Conservation (phyloP, 805 yeast species). For the Kazachstania taianensis region DNA sequence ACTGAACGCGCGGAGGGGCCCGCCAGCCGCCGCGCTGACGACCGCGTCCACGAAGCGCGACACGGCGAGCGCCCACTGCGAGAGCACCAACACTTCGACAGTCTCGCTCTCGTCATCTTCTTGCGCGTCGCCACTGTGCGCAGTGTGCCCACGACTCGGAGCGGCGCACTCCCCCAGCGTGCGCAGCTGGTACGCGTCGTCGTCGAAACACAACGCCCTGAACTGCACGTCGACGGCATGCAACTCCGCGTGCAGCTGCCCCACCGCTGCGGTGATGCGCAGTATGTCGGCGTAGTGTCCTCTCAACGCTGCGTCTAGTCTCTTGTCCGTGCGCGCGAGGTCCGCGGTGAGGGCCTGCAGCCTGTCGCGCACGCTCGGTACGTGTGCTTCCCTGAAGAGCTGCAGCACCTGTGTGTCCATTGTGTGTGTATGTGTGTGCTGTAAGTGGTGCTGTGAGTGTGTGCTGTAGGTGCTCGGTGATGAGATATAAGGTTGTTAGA, state of each 20-base stretch:
- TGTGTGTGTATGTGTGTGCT: neutral
- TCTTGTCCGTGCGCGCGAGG: constrained; percentile 8
- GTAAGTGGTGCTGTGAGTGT: neutral
- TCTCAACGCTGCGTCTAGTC: constrained; percentile 15
- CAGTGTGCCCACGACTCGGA: no score
- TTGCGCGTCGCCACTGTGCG: neutral
- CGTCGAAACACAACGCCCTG: constrained; percentile 26
- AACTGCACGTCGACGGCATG: constrained; percentile 16
- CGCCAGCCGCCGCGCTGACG: neutral
- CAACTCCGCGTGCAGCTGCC: constrained; percentile 9
- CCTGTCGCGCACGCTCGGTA: constrained; percentile 7
- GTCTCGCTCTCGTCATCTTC: no score
- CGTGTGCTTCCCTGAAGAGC: constrained; percentile 9
- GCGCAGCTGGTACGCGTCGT: constrained; percentile 15
- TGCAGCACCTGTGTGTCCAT: constrained; percentile 6
- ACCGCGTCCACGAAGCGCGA: constrained; percentile 8
- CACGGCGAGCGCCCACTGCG: constrained; percentile 21
- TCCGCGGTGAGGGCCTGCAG: constrained; percentile 4
- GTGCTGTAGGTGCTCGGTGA: no score
- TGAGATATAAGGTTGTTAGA: no score
- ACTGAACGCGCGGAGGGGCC: no score
- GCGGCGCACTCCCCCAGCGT: constrained; percentile 14
- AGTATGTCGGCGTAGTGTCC: constrained; percentile 19
- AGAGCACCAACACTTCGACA: constrained; percentile 10
- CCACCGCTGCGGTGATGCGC: constrained; percentile 18